Conservation (phyloP, 192 early-diverging fungal genomes). For the Mycoemilia scoparia region DNA sequence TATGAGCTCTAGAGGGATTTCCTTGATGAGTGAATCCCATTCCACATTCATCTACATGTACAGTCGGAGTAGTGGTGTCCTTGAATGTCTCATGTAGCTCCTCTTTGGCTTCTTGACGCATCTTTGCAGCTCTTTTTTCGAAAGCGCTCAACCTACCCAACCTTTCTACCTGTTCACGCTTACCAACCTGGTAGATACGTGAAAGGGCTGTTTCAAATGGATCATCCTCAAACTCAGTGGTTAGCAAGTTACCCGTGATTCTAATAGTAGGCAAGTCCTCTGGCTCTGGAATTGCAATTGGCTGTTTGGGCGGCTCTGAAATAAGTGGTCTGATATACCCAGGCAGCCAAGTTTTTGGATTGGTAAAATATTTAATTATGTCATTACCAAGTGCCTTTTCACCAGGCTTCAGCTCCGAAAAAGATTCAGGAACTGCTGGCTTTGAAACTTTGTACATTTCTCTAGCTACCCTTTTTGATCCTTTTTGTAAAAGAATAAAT, state of each 20-base stretch:
- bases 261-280: slow-evolving; percentile 24
- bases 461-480: slow-evolving; percentile 26
- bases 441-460: slow-evolving; percentile 13
- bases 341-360: slow-evolving; percentile 17
- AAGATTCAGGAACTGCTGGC: slow-evolving; percentile 13
- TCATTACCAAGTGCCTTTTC: slow-evolving; percentile 8
- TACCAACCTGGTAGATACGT: slow-evolving; percentile 25
- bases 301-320: slow-evolving; percentile 5
- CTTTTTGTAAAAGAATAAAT: slow-evolving; percentile 24
- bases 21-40: no score
- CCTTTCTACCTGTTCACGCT: slow-evolving; percentile 28
- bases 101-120: slow-evolving; percentile 11
- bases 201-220: slow-evolving; percentile 32
- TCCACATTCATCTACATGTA: background rate
- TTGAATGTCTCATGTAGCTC: slow-evolving; percentile 3
- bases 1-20: no score
- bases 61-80: background rate
- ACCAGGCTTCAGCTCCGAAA: slow-evolving; percentile 3
- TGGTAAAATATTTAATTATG: slow-evolving; percentile 11
- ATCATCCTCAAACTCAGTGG: slow-evolving; percentile 29
- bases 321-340: slow-evolving; percentile 17
- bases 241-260: slow-evolving; percentile 19
- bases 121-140: slow-evolving; percentile 17
- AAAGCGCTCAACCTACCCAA: slow-evolving; percentile 26
- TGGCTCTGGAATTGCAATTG: slow-evolving; percentile 13